Percentiles rank a stretch among this genome's conserved stretches.
Evolutionary conservation across 768 basidiomycete genomes (phyloP).

Genomic region (Lactarius quietus): DNA sequence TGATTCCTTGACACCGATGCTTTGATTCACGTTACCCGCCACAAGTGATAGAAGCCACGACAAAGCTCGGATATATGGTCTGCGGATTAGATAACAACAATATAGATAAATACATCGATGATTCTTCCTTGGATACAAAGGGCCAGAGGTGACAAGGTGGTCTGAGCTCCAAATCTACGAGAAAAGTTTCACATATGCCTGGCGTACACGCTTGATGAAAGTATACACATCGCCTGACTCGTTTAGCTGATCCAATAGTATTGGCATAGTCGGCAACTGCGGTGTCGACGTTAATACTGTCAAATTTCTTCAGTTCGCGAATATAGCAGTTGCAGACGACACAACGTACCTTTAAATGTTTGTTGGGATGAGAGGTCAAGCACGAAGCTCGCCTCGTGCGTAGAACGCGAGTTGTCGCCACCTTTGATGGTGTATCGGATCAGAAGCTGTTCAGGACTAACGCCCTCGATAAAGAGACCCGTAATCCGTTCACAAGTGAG

Average conservation of each 20-base stretch:
- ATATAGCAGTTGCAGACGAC: neutral
- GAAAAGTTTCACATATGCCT: conserved; percentile 43
- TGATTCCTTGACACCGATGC: too few relatives aligned
- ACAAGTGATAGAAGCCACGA: too few relatives aligned
- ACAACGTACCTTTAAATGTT: conserved; percentile 21
- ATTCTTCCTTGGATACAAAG: too few relatives aligned
- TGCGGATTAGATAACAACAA: too few relatives aligned
- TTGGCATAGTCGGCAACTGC: conserved; percentile 57
- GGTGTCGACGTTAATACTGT: conserved; percentile 82
- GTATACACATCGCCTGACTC: conserved; percentile 61
- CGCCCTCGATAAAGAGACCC: conserved; percentile 61
- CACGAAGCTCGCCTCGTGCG: conserved; percentile 24
- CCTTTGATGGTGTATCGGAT: conserved; percentile 50
- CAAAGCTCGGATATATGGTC: too few relatives aligned
- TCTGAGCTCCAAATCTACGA: conserved; percentile 7
- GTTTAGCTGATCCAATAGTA: conserved; percentile 69
- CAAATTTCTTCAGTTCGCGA: neutral
- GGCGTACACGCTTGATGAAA: conserved; percentile 68
- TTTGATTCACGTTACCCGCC: too few relatives aligned
- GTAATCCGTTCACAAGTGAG: conserved; percentile 52
- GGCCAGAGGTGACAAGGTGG: too few relatives aligned
- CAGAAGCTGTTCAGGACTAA: conserved; percentile 67
- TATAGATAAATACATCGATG: too few relatives aligned
- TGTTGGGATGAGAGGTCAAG: conserved; percentile 20
- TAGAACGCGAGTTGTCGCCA: conserved; percentile 4